Base-by-base conservation (phyloP, 2,329 filamentous ascomycete genomes). In the Monosporascus sp. region DNA sequence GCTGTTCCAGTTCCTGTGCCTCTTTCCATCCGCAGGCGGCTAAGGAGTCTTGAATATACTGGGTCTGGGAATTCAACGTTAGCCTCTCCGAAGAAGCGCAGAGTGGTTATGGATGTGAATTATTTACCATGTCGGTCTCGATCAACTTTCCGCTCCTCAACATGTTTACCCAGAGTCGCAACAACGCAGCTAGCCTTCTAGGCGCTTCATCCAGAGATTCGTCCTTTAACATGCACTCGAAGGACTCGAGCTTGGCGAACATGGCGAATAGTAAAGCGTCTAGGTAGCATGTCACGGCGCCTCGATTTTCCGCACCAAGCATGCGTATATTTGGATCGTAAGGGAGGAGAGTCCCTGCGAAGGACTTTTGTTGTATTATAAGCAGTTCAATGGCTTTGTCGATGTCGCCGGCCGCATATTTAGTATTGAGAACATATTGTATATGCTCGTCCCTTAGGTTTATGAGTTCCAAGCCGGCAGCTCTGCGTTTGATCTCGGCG, bases 101-200 rank as follows among this genome's bases (percentile, higher is more conserved):
- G 11, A 19, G 20, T 27, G 16, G 24, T 11, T 14, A 31, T 27
- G 31, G 7, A 48, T 36, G 50, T 24, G 52, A 43, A 40, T 19
- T 31, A 67, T 80, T 63, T 75, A 93, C 89, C 73, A 97, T 82
- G 66, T 97, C 92, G 3, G 84, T 86, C 45, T 87, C 88, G 57
- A 99, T 92, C 44, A 97, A 76, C 65, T 87, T 89, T 36, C 94
- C 94, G 7, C 85, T 86, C 58, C 94, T 82, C 57, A 97, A 71
- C 78, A 97, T 82, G 65, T 97, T 97, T 46, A 97, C 92, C 90
- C 93, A 99, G 48, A 97, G 75, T 51, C 93, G 83, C 49, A 97
- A 70, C 22, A 96, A 71, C 9, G 85, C 85, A n/a, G 87, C 87
- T 51, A 99, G 76, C 61, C 85, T 89, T 61, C 83, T 85, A 58